Conservation (phyloP, 495 filamentous ascomycete species). For the Aspergillus sparsus region DNA sequence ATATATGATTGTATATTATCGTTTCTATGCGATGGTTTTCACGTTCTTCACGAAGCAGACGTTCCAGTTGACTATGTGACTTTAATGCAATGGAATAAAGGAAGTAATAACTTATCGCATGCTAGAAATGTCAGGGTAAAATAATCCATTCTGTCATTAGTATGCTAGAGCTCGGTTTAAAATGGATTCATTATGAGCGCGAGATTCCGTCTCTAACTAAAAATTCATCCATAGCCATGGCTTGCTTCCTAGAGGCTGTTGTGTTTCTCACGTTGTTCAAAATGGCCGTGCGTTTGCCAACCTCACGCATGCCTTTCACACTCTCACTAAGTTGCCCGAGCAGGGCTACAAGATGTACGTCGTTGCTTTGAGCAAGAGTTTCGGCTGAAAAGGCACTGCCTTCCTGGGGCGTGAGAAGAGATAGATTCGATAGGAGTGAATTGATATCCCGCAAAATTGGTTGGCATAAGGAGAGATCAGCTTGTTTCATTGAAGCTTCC, state of each 20-base stretch:
- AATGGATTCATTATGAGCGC: conserved; percentile 1
- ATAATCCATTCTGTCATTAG: not conserved
- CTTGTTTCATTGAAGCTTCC: conserved; percentile 23
- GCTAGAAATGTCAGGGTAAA: not conserved
- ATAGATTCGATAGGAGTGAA: conserved; percentile 55
- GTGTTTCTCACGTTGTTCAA: conserved; percentile 54
- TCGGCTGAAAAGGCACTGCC: conserved; percentile 61
- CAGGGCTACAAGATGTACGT: conserved; percentile 72
- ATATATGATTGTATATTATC: conserved; percentile 15
- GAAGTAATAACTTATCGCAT: too few species aligned
- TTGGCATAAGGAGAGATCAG: conserved; percentile 38
- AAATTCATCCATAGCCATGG: conserved; percentile 32
- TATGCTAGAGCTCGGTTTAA: not conserved
- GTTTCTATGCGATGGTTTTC: conserved; percentile 15
- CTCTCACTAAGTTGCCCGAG: conserved; percentile 68
- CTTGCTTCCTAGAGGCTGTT: conserved; percentile 28
- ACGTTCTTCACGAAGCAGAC: too few species aligned
- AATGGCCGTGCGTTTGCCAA: conserved; percentile 70
- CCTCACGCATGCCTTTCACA: conserved; percentile 63
- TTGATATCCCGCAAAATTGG: conserved; percentile 59
- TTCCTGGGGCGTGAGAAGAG: conserved; percentile 51
- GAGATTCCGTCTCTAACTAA: conserved; percentile 16
- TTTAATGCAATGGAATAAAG: too few species aligned
- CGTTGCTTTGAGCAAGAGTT: conserved; percentile 70
- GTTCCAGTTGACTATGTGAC: too few species aligned